A percentile compares a stretch with the other conserved stretches of the same genome.
Conservation (phyloP, 2,329 filamentous ascomycete species). For the Cordyceps cateniannulata region DNA sequence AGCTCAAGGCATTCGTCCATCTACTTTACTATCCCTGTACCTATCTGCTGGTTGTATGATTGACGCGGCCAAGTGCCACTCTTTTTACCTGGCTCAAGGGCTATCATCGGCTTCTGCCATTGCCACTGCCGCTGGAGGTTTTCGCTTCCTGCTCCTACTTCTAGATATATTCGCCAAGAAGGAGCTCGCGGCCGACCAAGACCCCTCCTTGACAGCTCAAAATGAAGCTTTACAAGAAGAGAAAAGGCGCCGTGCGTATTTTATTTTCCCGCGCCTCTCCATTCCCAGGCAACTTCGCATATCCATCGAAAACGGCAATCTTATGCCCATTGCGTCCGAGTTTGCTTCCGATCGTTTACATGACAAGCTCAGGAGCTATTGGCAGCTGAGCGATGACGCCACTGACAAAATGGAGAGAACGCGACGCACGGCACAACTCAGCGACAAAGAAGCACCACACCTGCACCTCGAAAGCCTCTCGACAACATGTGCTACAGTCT, state of each 20-base stretch:
- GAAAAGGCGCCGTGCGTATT: not conserved
- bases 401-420: not conserved
- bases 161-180: not conserved
- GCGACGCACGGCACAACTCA: not conserved
- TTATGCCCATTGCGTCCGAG: constrained; percentile 3
- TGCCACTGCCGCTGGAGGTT: not conserved
- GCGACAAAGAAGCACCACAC: not conserved
- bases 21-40: not conserved
- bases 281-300: constrained; percentile 6
- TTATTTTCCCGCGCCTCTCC: not conserved
- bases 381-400: not conserved
- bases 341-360: constrained; percentile 5
- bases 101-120: not conserved
- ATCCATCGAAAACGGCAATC: constrained; percentile 8
- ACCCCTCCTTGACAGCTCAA: not conserved
- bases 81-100: not conserved
- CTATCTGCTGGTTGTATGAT: not conserved
- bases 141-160: not conserved
- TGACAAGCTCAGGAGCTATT: constrained; percentile 5
- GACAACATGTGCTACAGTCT: not conserved
- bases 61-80: not conserved
- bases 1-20: not conserved
- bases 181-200: not conserved
- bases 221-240: not conserved
- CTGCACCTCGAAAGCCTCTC: not conserved